phyloP scores from a whole-genome alignment of 2,329 filamentous ascomycete species.

The Aureobasidium sp. region DNA sequence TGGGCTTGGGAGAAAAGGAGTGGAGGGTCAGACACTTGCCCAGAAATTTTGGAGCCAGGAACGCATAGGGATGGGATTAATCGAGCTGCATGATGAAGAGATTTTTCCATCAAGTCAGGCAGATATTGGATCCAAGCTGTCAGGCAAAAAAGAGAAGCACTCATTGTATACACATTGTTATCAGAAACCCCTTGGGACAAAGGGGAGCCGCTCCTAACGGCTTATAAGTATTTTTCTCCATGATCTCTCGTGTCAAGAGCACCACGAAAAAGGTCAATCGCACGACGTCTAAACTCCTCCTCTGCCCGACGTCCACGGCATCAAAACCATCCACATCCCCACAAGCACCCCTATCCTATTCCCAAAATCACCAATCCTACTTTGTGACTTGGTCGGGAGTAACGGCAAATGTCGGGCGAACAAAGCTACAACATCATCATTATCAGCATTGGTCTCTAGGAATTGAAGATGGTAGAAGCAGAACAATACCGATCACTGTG shows the following conservation, averaged over 20 bases:
- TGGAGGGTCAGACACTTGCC: constrained; percentile 16
- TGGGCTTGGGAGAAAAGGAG: constrained; percentile 14
- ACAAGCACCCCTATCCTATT: neutral
- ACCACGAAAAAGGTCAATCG: neutral
- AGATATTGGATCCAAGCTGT: no score
- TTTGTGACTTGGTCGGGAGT: constrained; percentile 57
- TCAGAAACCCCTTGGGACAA: neutral
- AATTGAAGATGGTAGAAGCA: neutral
- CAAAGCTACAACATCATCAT: constrained; percentile 50
- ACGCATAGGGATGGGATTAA: no score
- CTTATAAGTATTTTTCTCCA: neutral
- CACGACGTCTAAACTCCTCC: neutral
- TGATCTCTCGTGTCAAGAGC: neutral
- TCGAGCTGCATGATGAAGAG: no score
- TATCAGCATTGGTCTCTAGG: constrained; percentile 13
- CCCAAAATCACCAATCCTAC: constrained; percentile 30
- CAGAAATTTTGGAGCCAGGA: neutral
- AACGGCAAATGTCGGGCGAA: constrained; percentile 72
- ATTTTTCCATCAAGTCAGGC: no score
- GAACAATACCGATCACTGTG: constrained; percentile 73
- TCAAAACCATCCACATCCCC: neutral
- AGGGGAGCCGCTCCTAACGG: constrained; percentile 16
- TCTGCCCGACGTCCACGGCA: neutral
- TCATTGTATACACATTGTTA: neutral
- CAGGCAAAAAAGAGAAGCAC: neutral